Evolutionary conservation across 257 asterid genomes (phyloP).

Genomic region (Fraxinus pennsylvanica): DNA sequence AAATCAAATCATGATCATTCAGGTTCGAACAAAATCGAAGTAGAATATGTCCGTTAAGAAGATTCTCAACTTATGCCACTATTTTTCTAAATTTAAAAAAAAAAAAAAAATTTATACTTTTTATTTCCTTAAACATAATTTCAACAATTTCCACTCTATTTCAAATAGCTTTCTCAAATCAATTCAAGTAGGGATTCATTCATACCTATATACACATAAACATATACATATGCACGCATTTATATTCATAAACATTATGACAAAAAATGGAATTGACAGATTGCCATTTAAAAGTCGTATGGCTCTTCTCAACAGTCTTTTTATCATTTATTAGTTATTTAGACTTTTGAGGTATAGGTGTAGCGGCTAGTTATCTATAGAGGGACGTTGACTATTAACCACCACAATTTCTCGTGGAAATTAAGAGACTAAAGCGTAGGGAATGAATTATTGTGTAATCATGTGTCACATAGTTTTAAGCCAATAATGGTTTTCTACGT

Average conservation of each 20-base stretch:
- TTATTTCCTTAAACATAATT: not conserved
- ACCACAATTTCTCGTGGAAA: constrained; percentile 20
- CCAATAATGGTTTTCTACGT: constrained; percentile 20
- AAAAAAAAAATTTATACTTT: not conserved
- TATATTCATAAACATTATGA: no score
- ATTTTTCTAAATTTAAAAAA: no score
- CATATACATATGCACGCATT: no score
- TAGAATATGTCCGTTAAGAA: no score
- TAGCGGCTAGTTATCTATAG: constrained; percentile 11
- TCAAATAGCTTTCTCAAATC: not conserved
- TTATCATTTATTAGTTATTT: not conserved
- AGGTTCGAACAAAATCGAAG: no score
- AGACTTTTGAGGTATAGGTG: constrained; percentile 21
- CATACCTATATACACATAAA: not conserved
- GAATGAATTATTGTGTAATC: constrained; percentile 9
- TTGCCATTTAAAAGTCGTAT: constrained; percentile 22
- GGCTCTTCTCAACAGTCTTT: constrained; percentile 15
- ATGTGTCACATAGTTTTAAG: constrained; percentile 17
- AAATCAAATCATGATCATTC: no score
- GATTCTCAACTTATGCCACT: no score
- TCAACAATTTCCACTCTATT: not conserved
- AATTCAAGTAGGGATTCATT: not conserved
- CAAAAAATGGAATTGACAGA: no score
- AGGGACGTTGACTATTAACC: constrained; percentile 34
- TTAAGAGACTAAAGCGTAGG: constrained; percentile 21